Percentiles rank a stretch among this genome's conserved stretches.
Evolutionary conservation across 2,329 filamentous ascomycete species (phyloP).

Genomic region (Colletotrichum trifolii): DNA sequence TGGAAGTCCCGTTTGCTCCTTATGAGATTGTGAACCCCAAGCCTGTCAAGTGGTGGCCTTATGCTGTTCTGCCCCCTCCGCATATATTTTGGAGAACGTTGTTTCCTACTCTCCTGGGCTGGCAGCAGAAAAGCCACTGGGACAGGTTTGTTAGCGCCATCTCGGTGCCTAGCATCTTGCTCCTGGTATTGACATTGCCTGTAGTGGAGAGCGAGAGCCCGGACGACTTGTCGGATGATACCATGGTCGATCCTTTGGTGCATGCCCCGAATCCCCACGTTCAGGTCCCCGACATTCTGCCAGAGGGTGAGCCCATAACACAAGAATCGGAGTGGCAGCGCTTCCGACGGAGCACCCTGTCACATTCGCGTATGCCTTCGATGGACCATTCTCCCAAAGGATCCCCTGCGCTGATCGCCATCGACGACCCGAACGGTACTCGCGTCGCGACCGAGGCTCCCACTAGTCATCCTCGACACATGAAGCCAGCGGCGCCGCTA

Average conservation of each 20-base stretch:
- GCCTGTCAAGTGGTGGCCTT: constrained; percentile 83
- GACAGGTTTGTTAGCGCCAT: constrained; percentile 84
- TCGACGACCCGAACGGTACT: constrained; percentile 39
- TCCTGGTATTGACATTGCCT: constrained; percentile 89
- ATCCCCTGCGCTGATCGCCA: constrained; percentile 46
- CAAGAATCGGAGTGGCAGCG: constrained; percentile 69
- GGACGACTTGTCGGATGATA: constrained; percentile 57
- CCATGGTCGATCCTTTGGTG: constrained; percentile 17
- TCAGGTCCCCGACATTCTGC: constrained; percentile 49
- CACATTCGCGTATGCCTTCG: constrained; percentile 41
- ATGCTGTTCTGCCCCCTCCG: constrained; percentile 77
- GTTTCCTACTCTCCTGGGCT: constrained; percentile 88
- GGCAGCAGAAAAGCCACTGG: constrained; percentile 85
- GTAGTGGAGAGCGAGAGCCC: constrained; percentile 81
- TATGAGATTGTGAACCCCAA: constrained; percentile 53
- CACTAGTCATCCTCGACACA: constrained; percentile 16
- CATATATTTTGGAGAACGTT: constrained; percentile 77
- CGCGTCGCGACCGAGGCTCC: constrained; percentile 24
- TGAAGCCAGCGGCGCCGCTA: constrained; percentile 16
- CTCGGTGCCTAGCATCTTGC: constrained; percentile 89
- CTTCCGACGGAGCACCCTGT: constrained; percentile 61
- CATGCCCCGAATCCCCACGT: constrained; percentile 41
- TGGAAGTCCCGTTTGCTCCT: constrained; percentile 59
- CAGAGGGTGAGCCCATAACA: constrained; percentile 46
- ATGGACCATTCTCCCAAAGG: constrained; percentile 42